Evolutionary conservation across 1,284 basidiomycete genomes (phyloP), one percentile per base, ranked within the genome.

Genomic region (Xerocomus subilludens): DNA sequence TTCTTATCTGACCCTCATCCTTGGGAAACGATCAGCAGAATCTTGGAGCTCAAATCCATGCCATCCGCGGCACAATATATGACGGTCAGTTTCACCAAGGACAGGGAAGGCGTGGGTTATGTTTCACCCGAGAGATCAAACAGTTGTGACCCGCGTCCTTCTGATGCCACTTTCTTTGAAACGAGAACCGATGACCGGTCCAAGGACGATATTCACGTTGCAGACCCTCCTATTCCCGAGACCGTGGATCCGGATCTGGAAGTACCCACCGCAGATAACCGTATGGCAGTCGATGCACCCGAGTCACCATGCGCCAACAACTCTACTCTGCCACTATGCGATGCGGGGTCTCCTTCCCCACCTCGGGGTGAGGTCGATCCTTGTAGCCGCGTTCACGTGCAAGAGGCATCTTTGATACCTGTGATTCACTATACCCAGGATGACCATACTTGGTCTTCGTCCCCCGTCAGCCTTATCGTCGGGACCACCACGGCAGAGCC

Each of bases 1-100:
- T 75, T 84, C 71, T 70, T 84, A 38, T 75, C 78, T 30, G 81
- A 82, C 66, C 82, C 81, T 21, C 74, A 80, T 63, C 81, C 81
- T 23, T 82, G 81, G 81, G 76, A 80, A 60, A 79, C 82, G 33
- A 84, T 82, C n/a, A 76, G 76, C 38, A 80, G 42, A 49, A 82
- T 84, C 14, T 62, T 82, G 33, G 67, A 76, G 32, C 75, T 82
- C 56, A 25, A 72, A 35, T 58, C 66, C 65, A 47, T 60, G 5
- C 55, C 30, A 56, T 63, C 56, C 18, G 16, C 59, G 27, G 45
- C 32, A 7, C 72, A 63, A 21, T 35, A 60, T 16, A 35, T 59
- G 30, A 38, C 65, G 55, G 53, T 83, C 58, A 9, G 16, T 47
- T 81, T 82, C 60, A 83, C 80, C n/a, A 69, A 59, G 56, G 70